Base-by-base conservation (phyloP, 805 yeast species). In the Candida qinlingensis region DNA sequence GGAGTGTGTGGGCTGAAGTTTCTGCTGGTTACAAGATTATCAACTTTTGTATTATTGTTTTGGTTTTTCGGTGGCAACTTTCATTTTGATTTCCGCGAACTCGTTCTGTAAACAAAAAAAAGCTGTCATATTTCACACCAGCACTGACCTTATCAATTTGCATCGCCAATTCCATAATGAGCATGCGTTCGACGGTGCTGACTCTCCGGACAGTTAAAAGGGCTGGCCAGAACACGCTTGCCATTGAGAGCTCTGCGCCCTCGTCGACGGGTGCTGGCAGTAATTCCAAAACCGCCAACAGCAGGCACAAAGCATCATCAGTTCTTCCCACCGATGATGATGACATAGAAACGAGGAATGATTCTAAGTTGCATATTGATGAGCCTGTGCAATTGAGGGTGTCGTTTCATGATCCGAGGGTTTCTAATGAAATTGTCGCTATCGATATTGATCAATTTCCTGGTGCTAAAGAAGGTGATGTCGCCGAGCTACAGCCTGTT, bases 391-490 rank as follows among this genome's bases (percentile, higher is more conserved):
- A 30, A 6, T 46, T 61, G 19, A 48, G 47, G 0, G 55, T 61
- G 0, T 52, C 61, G 1, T 69, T 87, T 56, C 97, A 91, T 60
- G 96, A 90, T 53, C 56, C 77, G 4, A 67, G 87, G 27, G 70
- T 76, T 0, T 78, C 82, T 1, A 39, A 69, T 1, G 82, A 81
- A 36, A 79, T 78, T 36, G 86, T 90, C 3, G 63, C 85, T 41
- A 59, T 90, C 2, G 91, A 88, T 59, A 65, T 81, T 19, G 59
- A 70, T 0, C 67, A 79, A 4, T 54, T 87, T 0, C 85, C 87
- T 0, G 85, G 84, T 1, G 77, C 87, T 1, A 70, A 71, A 46
- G 80, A 74, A n/a, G 96, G 96, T 13, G 87, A 85, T 58, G 66
- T 87, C 7, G 91, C 88, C 26, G 95, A 88, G 62, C 58, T 86